Evolutionary conservation across 176 grass and related monocot genomes (phyloP), one percentile per base, ranked within the genome.

Genomic region (Eragrostis nindensis): DNA sequence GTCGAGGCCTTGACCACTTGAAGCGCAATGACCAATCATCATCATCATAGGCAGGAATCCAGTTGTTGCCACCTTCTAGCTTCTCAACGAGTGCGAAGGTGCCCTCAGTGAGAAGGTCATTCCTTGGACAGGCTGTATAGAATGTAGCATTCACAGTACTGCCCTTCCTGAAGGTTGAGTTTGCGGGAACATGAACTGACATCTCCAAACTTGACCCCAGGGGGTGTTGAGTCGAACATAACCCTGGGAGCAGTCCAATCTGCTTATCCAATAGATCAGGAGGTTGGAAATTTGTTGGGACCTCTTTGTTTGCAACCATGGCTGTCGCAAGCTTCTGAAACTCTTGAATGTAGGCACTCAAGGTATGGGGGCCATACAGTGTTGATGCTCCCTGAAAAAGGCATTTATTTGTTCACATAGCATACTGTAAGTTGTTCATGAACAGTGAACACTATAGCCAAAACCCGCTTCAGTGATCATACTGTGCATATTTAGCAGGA

Each of bases 321-420:
- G 95, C 92, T 65, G 78, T 72, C 70, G 95, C 92, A 46, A 98
- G 95, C 26, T 93, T 98, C 71, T 92, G 71, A 80, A 98, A 98
- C 76, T 98, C 95, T 76, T 95, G 92, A 77, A 95, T 95, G 84
- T 95, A 99, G 46, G 86, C 95, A 74, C 88, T 98, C 72, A 93
- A 87, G n/a, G 95, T 98, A 75, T 98, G 95, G 5, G 95, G 95
- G 13, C 92, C 96, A 52, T 95, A 99, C 75, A 99, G 77, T 5
- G 92, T 95, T 14, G 96, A 99, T 65, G 92, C 96, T 19, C 96
- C 92, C 96, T 98, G 81, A 50, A 54, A 70, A 47, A 71, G 1
- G 9, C 48, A 83, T 25, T 66, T 50, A 26, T 78, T 62, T 76
- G 8, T 53, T 56, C 22, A 19, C 16, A 14, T 22, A 40, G 52